These are phyloP conservation scores for Euphorbia celastroides DNA, from an alignment of 441 rosid species.

Conservation along the genomic window DNA sequence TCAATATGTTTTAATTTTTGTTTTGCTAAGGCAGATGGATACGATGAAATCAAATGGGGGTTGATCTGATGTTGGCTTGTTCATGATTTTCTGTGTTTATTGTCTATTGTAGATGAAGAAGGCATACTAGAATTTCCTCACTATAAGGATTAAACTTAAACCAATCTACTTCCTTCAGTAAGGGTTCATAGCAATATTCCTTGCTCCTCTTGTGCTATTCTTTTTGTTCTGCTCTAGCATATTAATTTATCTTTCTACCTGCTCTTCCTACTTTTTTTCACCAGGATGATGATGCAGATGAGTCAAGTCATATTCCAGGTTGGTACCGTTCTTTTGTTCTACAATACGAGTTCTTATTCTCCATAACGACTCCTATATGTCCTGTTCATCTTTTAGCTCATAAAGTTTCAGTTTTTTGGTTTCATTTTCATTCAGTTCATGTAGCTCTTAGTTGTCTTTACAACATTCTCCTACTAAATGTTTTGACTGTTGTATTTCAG, in stretches of 20 bases:
- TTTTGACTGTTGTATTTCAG: constrained; percentile 40
- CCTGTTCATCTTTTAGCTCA: constrained; percentile 13
- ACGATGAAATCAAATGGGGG: not conserved
- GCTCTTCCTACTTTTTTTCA: constrained; percentile 10
- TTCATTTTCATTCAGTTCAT: not conserved
- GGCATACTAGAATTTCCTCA: not conserved
- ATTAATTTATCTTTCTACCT: constrained; percentile 5
- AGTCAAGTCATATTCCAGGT: constrained; percentile 50
- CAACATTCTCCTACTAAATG: constrained; percentile 21
- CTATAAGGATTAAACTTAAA: too few species aligned
- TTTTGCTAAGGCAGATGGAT: not conserved
- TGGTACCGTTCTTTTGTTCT: constrained; percentile 15
- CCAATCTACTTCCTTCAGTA: not conserved
- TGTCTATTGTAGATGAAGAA: not conserved
- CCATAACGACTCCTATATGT: constrained; percentile 8
- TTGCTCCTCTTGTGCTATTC: not conserved
- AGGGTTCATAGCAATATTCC: not conserved
- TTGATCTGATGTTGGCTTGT: not conserved
- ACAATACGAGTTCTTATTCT: constrained; percentile 6
- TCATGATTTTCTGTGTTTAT: not conserved
- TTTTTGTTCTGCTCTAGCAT: constrained; percentile 5
- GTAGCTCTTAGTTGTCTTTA: not conserved
- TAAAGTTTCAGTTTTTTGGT: constrained; percentile 1
- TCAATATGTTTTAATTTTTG: not conserved
- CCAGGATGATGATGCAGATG: constrained; percentile 49